Evolutionary conservation across 805 yeast species (phyloP).

Genomic region (Nakazawaea peltata): DNA sequence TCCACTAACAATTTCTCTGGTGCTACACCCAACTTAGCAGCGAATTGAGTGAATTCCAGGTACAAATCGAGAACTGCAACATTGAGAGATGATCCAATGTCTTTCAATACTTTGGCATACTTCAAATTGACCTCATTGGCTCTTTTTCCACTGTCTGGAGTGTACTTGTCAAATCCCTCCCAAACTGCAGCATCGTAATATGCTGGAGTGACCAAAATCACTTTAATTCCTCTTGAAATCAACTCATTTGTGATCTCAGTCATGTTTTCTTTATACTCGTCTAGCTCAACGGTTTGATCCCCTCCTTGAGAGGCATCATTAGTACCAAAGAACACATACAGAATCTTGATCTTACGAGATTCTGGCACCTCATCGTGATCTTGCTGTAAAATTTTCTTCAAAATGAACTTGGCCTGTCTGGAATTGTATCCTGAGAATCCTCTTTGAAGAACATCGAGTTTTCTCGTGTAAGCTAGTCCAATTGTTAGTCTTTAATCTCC

Average conservation of each 20-base stretch:
- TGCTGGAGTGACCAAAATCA: slow-evolving; percentile 60
- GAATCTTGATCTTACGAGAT: slow-evolving; percentile 24
- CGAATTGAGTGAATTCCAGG: slow-evolving; percentile 27
- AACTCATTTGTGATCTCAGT: slow-evolving; percentile 31
- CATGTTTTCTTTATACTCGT: slow-evolving; percentile 40
- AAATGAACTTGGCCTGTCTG: slow-evolving; percentile 43
- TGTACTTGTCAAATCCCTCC: slow-evolving; percentile 26
- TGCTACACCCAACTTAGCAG: slow-evolving; percentile 20
- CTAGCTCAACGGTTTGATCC: slow-evolving; percentile 46
- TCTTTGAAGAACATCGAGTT: slow-evolving; percentile 58
- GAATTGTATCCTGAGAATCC: slow-evolving; percentile 77
- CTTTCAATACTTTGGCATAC: slow-evolving; percentile 44
- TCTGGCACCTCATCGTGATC: slow-evolving; percentile 32
- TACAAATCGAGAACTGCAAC: slow-evolving; percentile 57
- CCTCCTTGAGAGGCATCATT: slow-evolving; percentile 55
- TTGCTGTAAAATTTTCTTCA: slow-evolving; percentile 38
- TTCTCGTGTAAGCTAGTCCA: slow-evolving; percentile 52
- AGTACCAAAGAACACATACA: slow-evolving; percentile 71
- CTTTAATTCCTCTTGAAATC: slow-evolving; percentile 32
- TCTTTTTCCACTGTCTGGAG: slow-evolving; percentile 30
- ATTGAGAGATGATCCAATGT: slow-evolving; percentile 32
- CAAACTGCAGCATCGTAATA: slow-evolving; percentile 38
- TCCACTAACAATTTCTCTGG: slow-evolving; percentile 16
- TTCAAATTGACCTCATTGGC: slow-evolving; percentile 31
- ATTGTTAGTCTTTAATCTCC: not conserved